Evolutionary conservation across 805 yeast species (phyloP).

Genomic region (Spathaspora passalidarum): DNA sequence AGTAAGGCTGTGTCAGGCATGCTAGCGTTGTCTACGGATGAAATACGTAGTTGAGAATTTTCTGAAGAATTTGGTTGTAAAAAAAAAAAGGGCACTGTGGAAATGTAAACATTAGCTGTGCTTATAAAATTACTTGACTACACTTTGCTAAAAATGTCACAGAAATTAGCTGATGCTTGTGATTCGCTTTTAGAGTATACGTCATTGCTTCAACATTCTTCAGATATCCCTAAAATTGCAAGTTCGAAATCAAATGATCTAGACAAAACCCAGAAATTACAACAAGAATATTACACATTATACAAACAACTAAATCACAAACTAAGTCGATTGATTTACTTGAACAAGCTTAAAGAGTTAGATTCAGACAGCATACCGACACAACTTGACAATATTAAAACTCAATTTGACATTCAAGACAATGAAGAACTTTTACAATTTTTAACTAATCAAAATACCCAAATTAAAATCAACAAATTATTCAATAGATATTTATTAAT

Average conservation of each 20-base stretch:
- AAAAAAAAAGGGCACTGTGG: background rate
- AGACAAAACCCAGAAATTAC: constrained; percentile 13
- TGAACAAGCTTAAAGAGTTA: constrained; percentile 23
- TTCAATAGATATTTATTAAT: constrained; percentile 23
- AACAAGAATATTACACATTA: constrained; percentile 22
- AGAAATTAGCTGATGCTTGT: constrained; percentile 19
- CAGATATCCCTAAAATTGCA: constrained; percentile 27
- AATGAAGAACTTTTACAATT: constrained; percentile 15
- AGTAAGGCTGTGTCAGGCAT: constrained; percentile 10
- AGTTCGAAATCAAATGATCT: constrained; percentile 1
- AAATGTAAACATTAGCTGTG: background rate
- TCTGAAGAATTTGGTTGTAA: background rate
- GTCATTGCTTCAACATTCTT: constrained; percentile 26
- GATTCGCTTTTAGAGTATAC: constrained; percentile 20
- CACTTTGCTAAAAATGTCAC: constrained; percentile 11
- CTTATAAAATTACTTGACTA: background rate
- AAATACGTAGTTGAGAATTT: background rate
- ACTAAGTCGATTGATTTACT: constrained; percentile 26
- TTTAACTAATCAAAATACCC: constrained; percentile 16
- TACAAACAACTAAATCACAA: constrained; percentile 21
- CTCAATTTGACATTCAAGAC: constrained; percentile 10
- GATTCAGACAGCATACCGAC: constrained; percentile 13
- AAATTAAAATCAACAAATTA: constrained; percentile 21
- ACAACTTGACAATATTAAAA: constrained; percentile 13
- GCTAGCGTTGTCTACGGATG: background rate